Percentiles rank a stretch among this genome's conserved stretches.
These are phyloP conservation scores for Verticillium isaacii DNA, from an alignment of 2,329 filamentous ascomycete species.

Conservation along the genomic window DNA sequence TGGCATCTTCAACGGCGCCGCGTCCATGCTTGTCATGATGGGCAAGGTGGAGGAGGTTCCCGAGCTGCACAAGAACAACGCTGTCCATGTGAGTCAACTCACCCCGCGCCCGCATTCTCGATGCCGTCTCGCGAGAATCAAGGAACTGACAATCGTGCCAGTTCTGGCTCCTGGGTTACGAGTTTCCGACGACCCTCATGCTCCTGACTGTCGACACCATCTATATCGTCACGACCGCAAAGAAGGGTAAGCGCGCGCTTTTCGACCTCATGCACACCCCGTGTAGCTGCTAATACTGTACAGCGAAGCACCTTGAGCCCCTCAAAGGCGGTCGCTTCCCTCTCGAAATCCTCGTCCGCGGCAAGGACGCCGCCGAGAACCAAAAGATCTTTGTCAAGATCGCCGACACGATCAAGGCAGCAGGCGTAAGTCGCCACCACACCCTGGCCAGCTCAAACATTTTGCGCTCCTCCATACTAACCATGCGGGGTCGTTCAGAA, in stretches of 20 bases:
- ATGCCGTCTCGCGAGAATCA: conserved; percentile 1
- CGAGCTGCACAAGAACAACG: conserved; percentile 92
- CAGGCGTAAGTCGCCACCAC: conserved; percentile 61
- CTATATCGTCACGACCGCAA: conserved; percentile 91
- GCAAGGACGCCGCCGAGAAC: conserved; percentile 89
- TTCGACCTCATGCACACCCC: background rate
- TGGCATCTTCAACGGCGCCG: conserved; percentile 76
- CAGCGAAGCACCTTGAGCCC: conserved; percentile 91
- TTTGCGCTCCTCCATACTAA: conserved; percentile 5
- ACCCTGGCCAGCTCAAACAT: background rate
- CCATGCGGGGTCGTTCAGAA: conserved; percentile 46
- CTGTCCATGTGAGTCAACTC: conserved; percentile 71
- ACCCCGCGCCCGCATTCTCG: background rate
- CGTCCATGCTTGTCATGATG: conserved; percentile 85
- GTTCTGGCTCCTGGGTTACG: conserved; percentile 98
- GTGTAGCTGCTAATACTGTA: background rate
- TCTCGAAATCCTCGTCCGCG: conserved; percentile 84
- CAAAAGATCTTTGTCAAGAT: conserved; percentile 85
- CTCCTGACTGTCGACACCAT: conserved; percentile 83
- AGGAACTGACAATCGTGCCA: conserved; percentile 29
- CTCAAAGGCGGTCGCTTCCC: conserved; percentile 90
- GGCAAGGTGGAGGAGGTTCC: conserved; percentile 89
- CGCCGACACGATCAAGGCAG: conserved; percentile 77
- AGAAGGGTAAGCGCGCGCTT: conserved; percentile 67
- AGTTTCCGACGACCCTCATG: conserved; percentile 94